Conservation (phyloP, 164 flowering plant species). For the Kingdonia uniflora region DNA sequence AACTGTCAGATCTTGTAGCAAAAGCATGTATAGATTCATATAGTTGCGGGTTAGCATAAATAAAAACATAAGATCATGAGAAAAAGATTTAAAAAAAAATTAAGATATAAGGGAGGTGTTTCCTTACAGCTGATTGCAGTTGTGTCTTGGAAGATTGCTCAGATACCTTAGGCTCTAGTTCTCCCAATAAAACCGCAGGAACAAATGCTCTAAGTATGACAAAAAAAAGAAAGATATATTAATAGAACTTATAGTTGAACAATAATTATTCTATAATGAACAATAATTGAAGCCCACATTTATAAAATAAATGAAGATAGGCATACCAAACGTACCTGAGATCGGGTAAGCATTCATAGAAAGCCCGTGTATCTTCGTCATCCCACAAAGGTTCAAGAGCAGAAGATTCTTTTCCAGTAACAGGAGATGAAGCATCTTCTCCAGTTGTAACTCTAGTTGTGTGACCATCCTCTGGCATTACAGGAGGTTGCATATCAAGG, state of each 20-base stretch:
- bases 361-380: slow-evolving; percentile 92
- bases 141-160: slow-evolving; percentile 66
- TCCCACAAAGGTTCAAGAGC: slow-evolving; percentile 83
- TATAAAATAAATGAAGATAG: not conserved
- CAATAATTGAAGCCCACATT: no score
- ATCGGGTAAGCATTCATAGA: slow-evolving; percentile 94
- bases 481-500: slow-evolving; percentile 95
- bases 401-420: slow-evolving; percentile 67
- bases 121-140: slow-evolving; percentile 58
- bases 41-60: no score
- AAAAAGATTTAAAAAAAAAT: not conserved
- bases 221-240: not conserved
- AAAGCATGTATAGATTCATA: no score
- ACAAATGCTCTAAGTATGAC: slow-evolving; percentile 74
- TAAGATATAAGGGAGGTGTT: not conserved
- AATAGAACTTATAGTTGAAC: not conserved
- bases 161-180: slow-evolving; percentile 59
- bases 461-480: slow-evolving; percentile 94
- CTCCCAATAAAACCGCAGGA: slow-evolving; percentile 95
- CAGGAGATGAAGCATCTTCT: slow-evolving; percentile 66
- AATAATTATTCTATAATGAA: no score
- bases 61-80: not conserved
- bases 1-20: no score
- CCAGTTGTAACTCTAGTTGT: slow-evolving; percentile 84
- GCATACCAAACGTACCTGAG: slow-evolving; percentile 53